Evolutionary conservation across 345 rosid genomes (phyloP).

Genomic region (Stellera chamaejasme): DNA sequence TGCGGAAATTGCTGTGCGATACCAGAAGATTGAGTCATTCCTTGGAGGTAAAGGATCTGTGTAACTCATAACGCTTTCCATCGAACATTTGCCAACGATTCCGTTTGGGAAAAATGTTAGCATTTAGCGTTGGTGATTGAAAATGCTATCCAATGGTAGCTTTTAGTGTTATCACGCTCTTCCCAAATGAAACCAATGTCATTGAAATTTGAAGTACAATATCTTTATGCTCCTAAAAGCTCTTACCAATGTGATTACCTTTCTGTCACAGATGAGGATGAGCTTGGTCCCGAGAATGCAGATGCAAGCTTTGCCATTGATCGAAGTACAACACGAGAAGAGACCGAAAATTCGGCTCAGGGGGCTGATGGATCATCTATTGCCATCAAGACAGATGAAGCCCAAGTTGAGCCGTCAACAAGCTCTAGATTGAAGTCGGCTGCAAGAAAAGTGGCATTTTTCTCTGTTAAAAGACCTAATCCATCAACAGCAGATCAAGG

Average conservation of each 20-base stretch:
- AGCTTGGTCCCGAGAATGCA: slow-evolving; percentile 15
- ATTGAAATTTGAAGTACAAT: neutral
- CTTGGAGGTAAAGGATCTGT: slow-evolving; percentile 43
- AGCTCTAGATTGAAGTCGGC: slow-evolving; percentile 7
- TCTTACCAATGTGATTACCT: neutral
- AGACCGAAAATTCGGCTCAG: slow-evolving; percentile 16
- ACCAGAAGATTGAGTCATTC: slow-evolving; percentile 35
- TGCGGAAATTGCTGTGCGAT: slow-evolving; percentile 29
- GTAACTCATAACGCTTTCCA: neutral
- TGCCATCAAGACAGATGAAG: slow-evolving; percentile 1
- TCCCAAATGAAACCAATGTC: neutral
- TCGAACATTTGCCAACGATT: no score
- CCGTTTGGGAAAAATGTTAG: neutral
- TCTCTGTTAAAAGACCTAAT: slow-evolving; percentile 43
- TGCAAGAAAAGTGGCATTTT: slow-evolving; percentile 52
- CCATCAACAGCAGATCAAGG: slow-evolving; percentile 17
- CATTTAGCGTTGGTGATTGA: neutral
- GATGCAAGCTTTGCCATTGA: slow-evolving; percentile 5
- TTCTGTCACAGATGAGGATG: slow-evolving; percentile 18
- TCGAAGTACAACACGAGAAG: slow-evolving; percentile 16
- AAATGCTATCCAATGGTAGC: neutral
- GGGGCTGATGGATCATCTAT: slow-evolving; percentile 10
- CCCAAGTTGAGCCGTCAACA: slow-evolving; percentile 12
- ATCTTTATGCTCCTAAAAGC: neutral
- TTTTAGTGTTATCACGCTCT: neutral